Conservation (phyloP, 2,329 filamentous ascomycete species). For the Trichoderma guizhouense region DNA sequence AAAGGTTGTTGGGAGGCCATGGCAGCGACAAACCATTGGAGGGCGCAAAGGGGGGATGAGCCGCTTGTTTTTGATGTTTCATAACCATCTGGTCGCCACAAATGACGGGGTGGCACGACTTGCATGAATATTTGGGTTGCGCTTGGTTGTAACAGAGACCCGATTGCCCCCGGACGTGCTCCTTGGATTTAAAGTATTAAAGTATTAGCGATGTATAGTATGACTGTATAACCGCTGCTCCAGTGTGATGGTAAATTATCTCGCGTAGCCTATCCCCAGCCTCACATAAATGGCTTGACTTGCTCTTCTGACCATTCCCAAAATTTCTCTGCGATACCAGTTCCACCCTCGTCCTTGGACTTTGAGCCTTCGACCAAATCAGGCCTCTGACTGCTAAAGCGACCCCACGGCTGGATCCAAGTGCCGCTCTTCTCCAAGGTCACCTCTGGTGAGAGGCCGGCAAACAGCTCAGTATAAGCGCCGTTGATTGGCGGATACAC, state of each 20-base stretch:
- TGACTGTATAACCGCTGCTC: background rate
- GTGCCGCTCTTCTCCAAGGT: background rate
- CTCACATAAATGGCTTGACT: background rate
- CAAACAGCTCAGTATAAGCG: background rate
- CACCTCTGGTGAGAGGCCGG: background rate
- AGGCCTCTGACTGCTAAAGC: background rate
- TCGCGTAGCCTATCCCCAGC: background rate
- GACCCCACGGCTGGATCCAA: background rate
- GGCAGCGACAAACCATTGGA: background rate
- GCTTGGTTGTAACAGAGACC: no score
- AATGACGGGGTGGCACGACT: background rate
- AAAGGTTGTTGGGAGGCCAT: background rate
- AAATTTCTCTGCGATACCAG: background rate
- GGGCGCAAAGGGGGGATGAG: background rate
- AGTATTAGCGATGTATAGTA: background rate
- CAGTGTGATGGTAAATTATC: background rate
- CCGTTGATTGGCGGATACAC: background rate
- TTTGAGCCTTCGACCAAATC: background rate
- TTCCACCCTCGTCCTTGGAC: background rate
- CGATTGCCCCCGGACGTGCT: background rate
- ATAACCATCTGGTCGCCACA: background rate
- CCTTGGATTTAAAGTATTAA: background rate
- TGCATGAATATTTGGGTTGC: no score
- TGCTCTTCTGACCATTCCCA: background rate
- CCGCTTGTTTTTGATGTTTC: background rate